Evolutionary conservation across 352 stramenopile species (phyloP), one percentile per base, ranked within the genome.

Genomic region (Pythium utonaiense): DNA sequence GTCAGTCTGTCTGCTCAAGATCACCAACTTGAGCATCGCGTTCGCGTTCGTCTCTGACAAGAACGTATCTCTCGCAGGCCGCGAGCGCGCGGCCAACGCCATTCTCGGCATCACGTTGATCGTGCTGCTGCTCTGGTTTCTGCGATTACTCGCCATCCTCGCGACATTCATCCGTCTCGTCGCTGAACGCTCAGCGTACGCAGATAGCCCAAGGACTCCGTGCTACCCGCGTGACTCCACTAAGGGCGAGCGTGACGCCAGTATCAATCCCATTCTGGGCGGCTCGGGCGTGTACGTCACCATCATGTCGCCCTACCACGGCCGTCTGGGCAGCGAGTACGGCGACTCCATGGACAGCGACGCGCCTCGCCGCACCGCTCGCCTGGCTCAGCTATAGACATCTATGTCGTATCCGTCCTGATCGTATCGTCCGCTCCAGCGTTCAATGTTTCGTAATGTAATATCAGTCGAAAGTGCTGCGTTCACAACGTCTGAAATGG

Each of bases 11-110:
- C 44, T 45, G 27, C 17, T 74, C 47, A 73, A 73, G 45, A 64
- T 71, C 47, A 5, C 74, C 38, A 80, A 80, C 47, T 56, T 69
- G 30, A 64, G 22, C 6, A 27, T 78, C 21, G 64, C 70, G 24
- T 78, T 78, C 28, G 70, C 67, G 10, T 80, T 78, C 40, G 47
- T 80, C 17, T 57, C 59, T 24, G 42, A 25, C 38, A 71, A 55
- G 8, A 38, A 67, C 24, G 25, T 77, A 13, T 73, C 64, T 13
- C 4, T 30, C 0, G 31, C 22, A 1, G 54, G 36, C 28, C 65
- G 55, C 17, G 50, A 67, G 13, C 52, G 57, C 7, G 49, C 71
- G 5, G 71, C 53, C 38, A 54, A 77, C 25, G 58, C 56, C n/a
- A 69, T 76, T 33, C 31, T 77, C 54, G 57, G 53, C 8, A 53